phyloP scores from a whole-genome alignment of 345 rosid genomes.

The Physaria fendleri region DNA sequence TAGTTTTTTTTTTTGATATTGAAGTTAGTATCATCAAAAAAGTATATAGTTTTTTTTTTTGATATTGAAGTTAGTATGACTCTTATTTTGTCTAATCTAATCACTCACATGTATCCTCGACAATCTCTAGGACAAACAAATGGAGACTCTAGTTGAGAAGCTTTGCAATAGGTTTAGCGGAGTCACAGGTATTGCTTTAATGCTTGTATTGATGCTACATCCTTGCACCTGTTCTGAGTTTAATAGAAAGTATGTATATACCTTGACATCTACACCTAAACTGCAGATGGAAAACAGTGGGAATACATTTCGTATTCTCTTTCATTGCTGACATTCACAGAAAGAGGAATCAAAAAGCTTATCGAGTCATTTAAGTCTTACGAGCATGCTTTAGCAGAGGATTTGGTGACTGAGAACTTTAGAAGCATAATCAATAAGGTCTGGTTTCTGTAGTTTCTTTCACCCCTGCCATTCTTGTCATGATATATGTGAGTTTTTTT shows the following conservation, averaged over 20 bases:
- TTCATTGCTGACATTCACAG: slow-evolving; percentile 86
- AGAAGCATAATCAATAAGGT: slow-evolving; percentile 90
- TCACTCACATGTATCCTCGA: background rate
- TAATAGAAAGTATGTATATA: background rate
- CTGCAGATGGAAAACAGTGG: slow-evolving; percentile 83
- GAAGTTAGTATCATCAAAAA: too few species aligned
- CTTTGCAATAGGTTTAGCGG: slow-evolving; percentile 96
- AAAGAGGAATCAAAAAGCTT: slow-evolving; percentile 88
- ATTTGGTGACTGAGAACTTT: slow-evolving; percentile 77
- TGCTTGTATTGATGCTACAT: slow-evolving; percentile 7
- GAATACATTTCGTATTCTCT: slow-evolving; percentile 91
- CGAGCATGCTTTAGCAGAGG: slow-evolving; percentile 76
- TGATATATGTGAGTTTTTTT: slow-evolving; percentile 15
- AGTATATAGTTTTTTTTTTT: slow-evolving; percentile 44
- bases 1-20: too few species aligned
- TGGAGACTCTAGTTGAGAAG: slow-evolving; percentile 97
- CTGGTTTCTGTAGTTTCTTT: slow-evolving; percentile 16
- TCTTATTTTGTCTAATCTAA: slow-evolving; percentile 2
- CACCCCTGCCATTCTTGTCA: slow-evolving; percentile 1
- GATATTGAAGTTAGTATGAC: slow-evolving; percentile 9
- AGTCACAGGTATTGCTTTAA: slow-evolving; percentile 88
- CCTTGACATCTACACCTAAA: slow-evolving; percentile 12
- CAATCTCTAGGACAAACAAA: slow-evolving; percentile 77
- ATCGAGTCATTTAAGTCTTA: slow-evolving; percentile 79
- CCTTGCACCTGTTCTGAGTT: background rate